Evolutionary conservation across 2,329 filamentous ascomycete species (phyloP).

Genomic region (Penicillium olsonii): DNA sequence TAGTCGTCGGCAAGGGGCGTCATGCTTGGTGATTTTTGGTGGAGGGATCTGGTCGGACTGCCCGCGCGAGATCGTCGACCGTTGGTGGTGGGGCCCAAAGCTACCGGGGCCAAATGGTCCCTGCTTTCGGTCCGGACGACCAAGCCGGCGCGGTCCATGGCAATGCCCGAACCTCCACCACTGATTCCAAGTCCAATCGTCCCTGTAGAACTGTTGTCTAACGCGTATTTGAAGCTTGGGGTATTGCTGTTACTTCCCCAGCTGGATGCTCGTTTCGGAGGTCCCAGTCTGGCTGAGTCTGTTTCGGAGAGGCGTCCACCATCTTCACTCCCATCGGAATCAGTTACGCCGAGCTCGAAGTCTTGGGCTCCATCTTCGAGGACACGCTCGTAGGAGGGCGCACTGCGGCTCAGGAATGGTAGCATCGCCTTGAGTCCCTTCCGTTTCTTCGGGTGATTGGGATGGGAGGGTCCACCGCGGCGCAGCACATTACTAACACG

Average conservation of each 20-base stretch:
- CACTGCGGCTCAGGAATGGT: conserved; percentile 36
- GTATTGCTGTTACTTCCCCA: conserved; percentile 34
- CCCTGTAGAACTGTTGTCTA: conserved; percentile 44
- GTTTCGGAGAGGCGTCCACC: conserved; percentile 64
- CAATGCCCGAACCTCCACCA: conserved; percentile 32
- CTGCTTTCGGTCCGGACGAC: conserved; percentile 82
- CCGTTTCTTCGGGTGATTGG: conserved; percentile 41
- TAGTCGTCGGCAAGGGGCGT: conserved; percentile 38
- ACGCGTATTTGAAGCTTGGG: conserved; percentile 38
- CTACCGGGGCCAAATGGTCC: conserved; percentile 67
- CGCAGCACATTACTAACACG: conserved; percentile 49
- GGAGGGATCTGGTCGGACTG: conserved; percentile 50
- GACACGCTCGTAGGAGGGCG: conserved; percentile 74
- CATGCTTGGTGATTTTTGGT: conserved; percentile 39
- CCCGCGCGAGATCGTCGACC: conserved; percentile 46
- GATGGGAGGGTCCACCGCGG: conserved; percentile 33
- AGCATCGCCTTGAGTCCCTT: conserved; percentile 66
- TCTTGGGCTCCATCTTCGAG: conserved; percentile 75
- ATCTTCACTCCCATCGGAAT: conserved; percentile 55
- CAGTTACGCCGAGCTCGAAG: conserved; percentile 73
- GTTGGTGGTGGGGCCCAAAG: conserved; percentile 51
- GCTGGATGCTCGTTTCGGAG: conserved; percentile 45
- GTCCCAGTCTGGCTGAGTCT: conserved; percentile 57
- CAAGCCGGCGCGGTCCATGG: conserved; percentile 68
- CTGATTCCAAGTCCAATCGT: conserved; percentile 41